These are phyloP conservation scores for Actinomucor elegans DNA, from an alignment of 371 early-diverging fungal genomes.

Conservation along the genomic window DNA sequence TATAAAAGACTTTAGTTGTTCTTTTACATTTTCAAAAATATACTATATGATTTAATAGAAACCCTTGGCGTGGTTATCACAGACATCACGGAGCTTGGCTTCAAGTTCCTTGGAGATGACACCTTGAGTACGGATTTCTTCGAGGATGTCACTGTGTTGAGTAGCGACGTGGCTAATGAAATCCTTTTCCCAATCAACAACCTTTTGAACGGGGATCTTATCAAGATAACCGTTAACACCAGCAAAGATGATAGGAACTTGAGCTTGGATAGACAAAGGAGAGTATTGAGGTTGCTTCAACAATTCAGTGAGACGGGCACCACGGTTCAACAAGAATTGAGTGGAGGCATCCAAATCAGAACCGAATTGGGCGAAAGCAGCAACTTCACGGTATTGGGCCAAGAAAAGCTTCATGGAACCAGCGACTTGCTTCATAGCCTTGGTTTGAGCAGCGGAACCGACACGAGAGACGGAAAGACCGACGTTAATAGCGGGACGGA, in stretches of 20 bases:
- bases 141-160: constrained; percentile 82
- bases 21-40: not conserved
- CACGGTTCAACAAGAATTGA: constrained; percentile 96
- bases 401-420: constrained; percentile 97
- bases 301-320: constrained; percentile 96
- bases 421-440: constrained; percentile 98
- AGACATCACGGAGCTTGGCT: constrained; percentile 78
- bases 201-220: constrained; percentile 89
- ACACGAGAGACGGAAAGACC: constrained; percentile 98
- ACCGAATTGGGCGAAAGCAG: constrained; percentile 98
- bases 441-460: constrained; percentile 97
- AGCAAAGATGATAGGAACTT: constrained; percentile 90
- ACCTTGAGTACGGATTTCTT: constrained; percentile 83
- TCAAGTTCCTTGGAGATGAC: constrained; percentile 62
- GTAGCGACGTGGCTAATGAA: constrained; percentile 83
- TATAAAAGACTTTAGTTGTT: not conserved
- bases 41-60: constrained; percentile 57
- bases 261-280: constrained; percentile 91
- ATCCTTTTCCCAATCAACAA: constrained; percentile 88
- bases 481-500: constrained; percentile 97
- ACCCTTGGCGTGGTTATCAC: constrained; percentile 77
- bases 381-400: constrained; percentile 98
- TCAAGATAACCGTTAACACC: constrained; percentile 98
- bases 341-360: constrained; percentile 97
- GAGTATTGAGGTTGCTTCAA: constrained; percentile 94